These are phyloP conservation scores for Penicillium cosmopolitanum DNA, from an alignment of 495 filamentous ascomycete species.

Conservation along the genomic window DNA sequence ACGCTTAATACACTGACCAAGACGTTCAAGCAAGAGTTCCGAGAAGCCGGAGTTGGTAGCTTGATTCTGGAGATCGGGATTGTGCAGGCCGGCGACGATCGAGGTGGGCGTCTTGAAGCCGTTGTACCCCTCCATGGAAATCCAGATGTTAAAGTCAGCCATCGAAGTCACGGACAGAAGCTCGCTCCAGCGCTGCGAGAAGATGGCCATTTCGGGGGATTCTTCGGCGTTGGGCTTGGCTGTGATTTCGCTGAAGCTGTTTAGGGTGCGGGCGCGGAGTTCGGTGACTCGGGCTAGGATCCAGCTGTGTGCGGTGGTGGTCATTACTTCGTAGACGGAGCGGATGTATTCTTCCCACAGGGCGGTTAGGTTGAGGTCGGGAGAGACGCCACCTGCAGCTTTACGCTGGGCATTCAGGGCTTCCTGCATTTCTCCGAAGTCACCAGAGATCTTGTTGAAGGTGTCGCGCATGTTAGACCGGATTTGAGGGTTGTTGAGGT, in stretches of 20 bases:
- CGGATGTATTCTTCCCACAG: conserved; percentile 33
- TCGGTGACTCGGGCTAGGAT: conserved; percentile 17
- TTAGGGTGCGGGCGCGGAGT: neutral
- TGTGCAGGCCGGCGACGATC: neutral
- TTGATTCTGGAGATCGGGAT: neutral
- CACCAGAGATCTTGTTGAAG: conserved; percentile 32
- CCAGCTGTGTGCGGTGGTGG: conserved; percentile 30
- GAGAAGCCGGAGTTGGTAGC: neutral
- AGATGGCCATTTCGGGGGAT: conserved; percentile 4
- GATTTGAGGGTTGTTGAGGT: conserved; percentile 26
- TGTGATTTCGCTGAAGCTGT: neutral
- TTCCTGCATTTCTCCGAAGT: conserved; percentile 24
- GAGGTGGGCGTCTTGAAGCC: conserved; percentile 14
- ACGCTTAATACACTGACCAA: neutral
- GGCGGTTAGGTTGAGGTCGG: conserved; percentile 15
- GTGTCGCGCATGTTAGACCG: conserved; percentile 27
- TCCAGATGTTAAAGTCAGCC: conserved; percentile 28
- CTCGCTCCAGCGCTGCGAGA: conserved; percentile 23
- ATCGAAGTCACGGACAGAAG: neutral
- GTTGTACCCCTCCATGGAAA: conserved; percentile 29
- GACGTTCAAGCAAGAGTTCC: neutral
- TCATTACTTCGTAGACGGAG: conserved; percentile 27
- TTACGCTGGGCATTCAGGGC: conserved; percentile 14
- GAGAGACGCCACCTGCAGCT: conserved; percentile 1
- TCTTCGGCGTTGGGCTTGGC: neutral